These are phyloP conservation scores for Diaporthe sp. DNA, from an alignment of 2,329 filamentous ascomycete species.

Conservation along the genomic window DNA sequence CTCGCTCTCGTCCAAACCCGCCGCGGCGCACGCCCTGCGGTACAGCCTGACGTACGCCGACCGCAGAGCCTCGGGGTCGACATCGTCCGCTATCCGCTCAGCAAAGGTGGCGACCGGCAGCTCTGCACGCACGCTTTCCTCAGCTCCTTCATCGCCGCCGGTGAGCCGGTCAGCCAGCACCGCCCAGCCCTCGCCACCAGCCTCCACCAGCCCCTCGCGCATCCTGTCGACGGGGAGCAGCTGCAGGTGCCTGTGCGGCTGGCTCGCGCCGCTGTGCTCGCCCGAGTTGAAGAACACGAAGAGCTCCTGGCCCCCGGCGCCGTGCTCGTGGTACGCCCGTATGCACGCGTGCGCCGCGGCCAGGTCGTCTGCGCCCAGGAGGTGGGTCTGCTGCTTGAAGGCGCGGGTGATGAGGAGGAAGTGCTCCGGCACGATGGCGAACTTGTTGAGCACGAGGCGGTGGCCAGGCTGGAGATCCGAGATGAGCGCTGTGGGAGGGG, in stretches of 20 bases:
- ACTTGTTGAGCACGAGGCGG: conserved; percentile 79
- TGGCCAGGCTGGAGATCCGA: conserved; percentile 64
- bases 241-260: conserved; percentile 78
- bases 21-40: conserved; percentile 52
- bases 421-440: conserved; percentile 76
- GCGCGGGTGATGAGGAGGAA: conserved; percentile 76
- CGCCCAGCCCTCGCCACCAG: conserved; percentile 51
- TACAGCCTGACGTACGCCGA: conserved; percentile 60
- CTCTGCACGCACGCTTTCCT: background rate
- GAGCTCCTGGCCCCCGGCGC: conserved; percentile 50
- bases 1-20: conserved; percentile 24
- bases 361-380: conserved; percentile 70
- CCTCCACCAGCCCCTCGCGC: conserved; percentile 59
- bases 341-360: conserved; percentile 71
- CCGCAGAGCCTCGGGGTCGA: conserved; percentile 47
- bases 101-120: conserved; percentile 59
- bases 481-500: conserved; percentile 64
- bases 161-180: conserved; percentile 57
- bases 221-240: conserved; percentile 75
- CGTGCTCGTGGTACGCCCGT: conserved; percentile 57
- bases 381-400: conserved; percentile 72
- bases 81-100: conserved; percentile 39
- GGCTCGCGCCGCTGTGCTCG: conserved; percentile 74
- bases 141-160: background rate
- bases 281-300: conserved; percentile 80